Percentiles rank a stretch among this genome's conserved stretches.
phyloP scores from a whole-genome alignment of 768 basidiomycete species.

The Podaxis mareebaensis region DNA sequence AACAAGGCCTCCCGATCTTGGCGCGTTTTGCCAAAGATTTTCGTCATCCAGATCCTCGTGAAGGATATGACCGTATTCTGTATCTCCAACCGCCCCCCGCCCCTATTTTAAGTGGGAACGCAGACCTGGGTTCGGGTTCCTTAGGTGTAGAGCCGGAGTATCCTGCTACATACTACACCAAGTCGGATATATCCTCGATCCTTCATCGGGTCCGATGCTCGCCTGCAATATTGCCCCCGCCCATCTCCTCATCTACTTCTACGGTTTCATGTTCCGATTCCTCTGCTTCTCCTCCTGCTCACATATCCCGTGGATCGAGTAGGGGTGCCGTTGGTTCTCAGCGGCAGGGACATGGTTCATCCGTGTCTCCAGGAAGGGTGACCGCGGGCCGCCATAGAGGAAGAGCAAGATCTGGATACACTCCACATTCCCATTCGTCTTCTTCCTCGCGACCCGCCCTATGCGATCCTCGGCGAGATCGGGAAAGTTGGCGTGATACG shows the following conservation, averaged over 20 bases:
- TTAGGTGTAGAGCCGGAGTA: background rate
- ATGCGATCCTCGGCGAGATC: background rate
- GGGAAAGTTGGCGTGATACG: background rate
- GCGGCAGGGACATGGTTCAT: background rate
- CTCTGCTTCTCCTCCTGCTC: background rate
- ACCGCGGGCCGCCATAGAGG: background rate
- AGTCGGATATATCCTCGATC: slow-evolving; percentile 50
- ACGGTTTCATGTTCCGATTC: slow-evolving; percentile 42
- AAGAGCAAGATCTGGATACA: background rate
- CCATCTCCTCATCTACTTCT: slow-evolving; percentile 37
- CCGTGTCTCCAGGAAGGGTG: background rate
- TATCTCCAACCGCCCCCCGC: slow-evolving; percentile 44
- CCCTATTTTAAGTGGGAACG: slow-evolving; percentile 27
- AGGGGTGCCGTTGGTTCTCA: background rate
- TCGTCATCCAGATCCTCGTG: slow-evolving; percentile 50
- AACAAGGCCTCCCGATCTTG: slow-evolving; percentile 61
- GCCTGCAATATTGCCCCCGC: slow-evolving; percentile 37
- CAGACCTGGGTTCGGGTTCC: background rate
- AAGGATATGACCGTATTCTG: slow-evolving; percentile 68
- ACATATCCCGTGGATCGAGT: background rate
- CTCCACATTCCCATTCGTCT: background rate
- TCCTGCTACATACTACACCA: slow-evolving; percentile 39
- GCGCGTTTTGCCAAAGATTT: slow-evolving; percentile 66
- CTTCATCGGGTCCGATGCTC: slow-evolving; percentile 52
- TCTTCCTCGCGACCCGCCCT: background rate